Base-by-base conservation (phyloP, 208 protist species). In the Leishmania martiniquensis region DNA sequence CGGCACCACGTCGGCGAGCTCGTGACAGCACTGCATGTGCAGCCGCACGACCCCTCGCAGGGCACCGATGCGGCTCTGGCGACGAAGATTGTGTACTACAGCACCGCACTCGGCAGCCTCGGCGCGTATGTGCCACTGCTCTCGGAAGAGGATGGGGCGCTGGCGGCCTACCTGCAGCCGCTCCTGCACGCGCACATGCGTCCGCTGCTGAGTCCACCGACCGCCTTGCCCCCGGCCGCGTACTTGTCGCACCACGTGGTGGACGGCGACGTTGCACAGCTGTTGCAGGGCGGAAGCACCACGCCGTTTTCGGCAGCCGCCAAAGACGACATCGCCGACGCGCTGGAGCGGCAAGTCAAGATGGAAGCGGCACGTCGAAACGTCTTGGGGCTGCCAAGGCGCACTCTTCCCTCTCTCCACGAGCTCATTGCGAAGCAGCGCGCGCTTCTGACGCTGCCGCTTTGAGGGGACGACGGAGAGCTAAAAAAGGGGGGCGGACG, bases 401-500 rank as follows among this genome's bases (percentile, higher is more conserved):
- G 93, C 32, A 78, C 63, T 34, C 87, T 92, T 62, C 93, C 93
- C 5, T 60, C 75, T 4, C 70, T 95, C 34, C 66, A 76, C 6
- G 89, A 93, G 65, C 77, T 96, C 6, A 78, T 92, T 6, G 93
- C 93, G 1, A 93, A 91, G 80, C 89, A 94, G 72, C 81, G 93
- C 7, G 91, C 90, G 1, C 80, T 96, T 3, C 78, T 89, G 29
- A 90, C 89, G 0, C 82, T 96, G 34, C 93, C 93, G 59, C 77
- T 84, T 37, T 96, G 87, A 82, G 17, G 20, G 7, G 12, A 32
- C 39, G 25, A 45, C 34, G 1, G 10, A 39, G 29, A 39, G 2
- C 49, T 12, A 57, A 10, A 0, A 37, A 45, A 75, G 13, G 4
- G 10, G 51, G 12, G n/a, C 32, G 62, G 42, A 77, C 51, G 52